Conservation (phyloP, 2,329 filamentous ascomycete species). For the Didymellaceae sp. region DNA sequence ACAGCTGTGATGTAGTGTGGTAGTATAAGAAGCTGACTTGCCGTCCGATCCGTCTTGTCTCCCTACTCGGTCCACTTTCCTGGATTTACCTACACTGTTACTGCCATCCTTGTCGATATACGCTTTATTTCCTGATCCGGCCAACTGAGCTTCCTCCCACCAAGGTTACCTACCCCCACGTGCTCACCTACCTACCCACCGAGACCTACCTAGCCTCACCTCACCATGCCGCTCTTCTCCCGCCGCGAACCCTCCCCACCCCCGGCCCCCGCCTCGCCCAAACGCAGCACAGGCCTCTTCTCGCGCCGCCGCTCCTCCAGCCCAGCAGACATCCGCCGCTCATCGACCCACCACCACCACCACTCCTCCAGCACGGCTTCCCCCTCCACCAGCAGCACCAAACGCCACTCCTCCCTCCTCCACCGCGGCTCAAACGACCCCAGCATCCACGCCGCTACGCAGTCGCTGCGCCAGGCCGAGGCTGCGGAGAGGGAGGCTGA, state of each 20-base stretch:
- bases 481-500: conserved; percentile 70
- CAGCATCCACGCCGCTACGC: conserved; percentile 65
- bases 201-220: neutral
- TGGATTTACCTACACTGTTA: neutral
- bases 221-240: conserved; percentile 46
- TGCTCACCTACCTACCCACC: neutral
- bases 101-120: neutral
- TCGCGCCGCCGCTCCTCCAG: conserved; percentile 47
- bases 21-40: conserved; percentile 20
- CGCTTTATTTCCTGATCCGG: neutral
- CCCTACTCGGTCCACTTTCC: conserved; percentile 12
- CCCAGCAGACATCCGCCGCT: conserved; percentile 28
- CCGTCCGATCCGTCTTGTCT: conserved; percentile 3
- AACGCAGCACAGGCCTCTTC: conserved; percentile 44
- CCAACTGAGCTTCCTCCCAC: too few species aligned
- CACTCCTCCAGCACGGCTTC: conserved; percentile 34
- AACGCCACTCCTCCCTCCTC: conserved; percentile 47
- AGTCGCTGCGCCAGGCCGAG: conserved; percentile 69
- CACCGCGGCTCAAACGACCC: conserved; percentile 62
- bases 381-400: conserved; percentile 34
- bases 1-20: too few species aligned
- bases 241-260: conserved; percentile 35
- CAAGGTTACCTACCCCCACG: too few species aligned
- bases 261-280: conserved; percentile 29
- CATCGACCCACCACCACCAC: conserved; percentile 17